These are phyloP conservation scores for Babesia ovis DNA, from an alignment of 169 alveolate species.

Conservation along the genomic window DNA sequence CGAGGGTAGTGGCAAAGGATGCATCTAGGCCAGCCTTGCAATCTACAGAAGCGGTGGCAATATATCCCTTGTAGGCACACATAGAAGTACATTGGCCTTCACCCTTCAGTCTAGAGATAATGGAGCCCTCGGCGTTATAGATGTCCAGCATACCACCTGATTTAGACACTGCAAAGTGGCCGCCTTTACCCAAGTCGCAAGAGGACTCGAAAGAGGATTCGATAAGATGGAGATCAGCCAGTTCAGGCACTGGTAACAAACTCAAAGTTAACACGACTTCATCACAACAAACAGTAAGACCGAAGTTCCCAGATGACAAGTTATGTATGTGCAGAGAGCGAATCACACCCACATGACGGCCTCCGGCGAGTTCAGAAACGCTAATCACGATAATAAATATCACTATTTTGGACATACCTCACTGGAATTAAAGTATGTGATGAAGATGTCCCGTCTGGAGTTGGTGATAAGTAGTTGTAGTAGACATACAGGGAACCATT, in stretches of 20 bases:
- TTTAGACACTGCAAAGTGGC: conserved; percentile 10
- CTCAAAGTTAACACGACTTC: conserved; percentile 1
- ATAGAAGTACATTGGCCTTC: conserved; percentile 12
- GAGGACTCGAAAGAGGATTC: conserved; percentile 23
- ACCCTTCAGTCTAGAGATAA: conserved; percentile 5
- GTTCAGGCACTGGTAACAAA: not conserved
- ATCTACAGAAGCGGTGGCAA: conserved; percentile 32
- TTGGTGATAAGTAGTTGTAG: conserved; percentile 22
- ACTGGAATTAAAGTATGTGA: not conserved
- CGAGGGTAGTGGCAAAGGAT: conserved; percentile 34
- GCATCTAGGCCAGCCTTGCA: conserved; percentile 7
- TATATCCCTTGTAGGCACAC: conserved; percentile 32
- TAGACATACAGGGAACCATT: conserved; percentile 12
- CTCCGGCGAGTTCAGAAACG: not conserved
- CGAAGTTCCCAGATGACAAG: conserved; percentile 1
- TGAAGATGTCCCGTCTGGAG: not conserved
- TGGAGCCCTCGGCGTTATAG: conserved; percentile 14
- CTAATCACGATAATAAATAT: not conserved
- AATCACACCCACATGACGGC: conserved; percentile 1
- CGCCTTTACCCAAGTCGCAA: conserved; percentile 8
- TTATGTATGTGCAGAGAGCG: conserved; percentile 11
- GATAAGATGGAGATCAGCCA: not conserved
- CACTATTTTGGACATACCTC: not conserved
- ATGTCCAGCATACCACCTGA: conserved; percentile 18
- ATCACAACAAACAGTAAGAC: conserved; percentile 24